phyloP scores from a whole-genome alignment of 2,329 filamentous ascomycete genomes.

The Pseudocercospora fijiensis region DNA sequence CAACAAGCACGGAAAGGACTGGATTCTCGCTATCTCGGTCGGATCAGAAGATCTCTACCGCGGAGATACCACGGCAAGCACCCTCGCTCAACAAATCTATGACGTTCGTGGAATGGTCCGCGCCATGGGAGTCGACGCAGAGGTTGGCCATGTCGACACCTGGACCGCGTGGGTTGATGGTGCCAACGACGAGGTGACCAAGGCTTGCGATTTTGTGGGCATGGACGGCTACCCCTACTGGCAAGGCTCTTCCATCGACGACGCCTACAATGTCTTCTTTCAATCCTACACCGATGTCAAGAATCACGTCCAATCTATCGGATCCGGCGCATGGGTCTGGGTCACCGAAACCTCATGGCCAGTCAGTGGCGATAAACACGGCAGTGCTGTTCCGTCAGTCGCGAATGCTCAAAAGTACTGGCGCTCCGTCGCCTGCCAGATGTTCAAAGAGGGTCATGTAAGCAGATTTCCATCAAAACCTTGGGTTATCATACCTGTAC shows the following conservation, averaged over 20 bases:
- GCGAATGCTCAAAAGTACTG: conserved; percentile 65
- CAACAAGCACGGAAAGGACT: conserved; percentile 55
- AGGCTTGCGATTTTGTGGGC: conserved; percentile 64
- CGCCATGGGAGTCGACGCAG: conserved; percentile 46
- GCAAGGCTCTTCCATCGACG: conserved; percentile 59
- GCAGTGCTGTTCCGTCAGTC: conserved; percentile 55
- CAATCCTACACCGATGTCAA: conserved; percentile 39
- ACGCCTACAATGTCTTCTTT: conserved; percentile 57
- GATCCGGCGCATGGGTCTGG: conserved; percentile 25
- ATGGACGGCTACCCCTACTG: conserved; percentile 68
- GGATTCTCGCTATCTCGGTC: conserved; percentile 64
- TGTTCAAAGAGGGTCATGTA: conserved; percentile 50
- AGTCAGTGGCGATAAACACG: conserved; percentile 53
- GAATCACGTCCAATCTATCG: conserved; percentile 45
- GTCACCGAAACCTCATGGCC: conserved; percentile 65
- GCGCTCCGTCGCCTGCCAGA: conserved; percentile 60
- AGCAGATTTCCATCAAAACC: background rate
- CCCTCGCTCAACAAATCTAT: conserved; percentile 49
- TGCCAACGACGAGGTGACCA: conserved; percentile 60
- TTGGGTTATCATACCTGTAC: background rate
- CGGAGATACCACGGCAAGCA: conserved; percentile 43
- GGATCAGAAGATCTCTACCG: conserved; percentile 69
- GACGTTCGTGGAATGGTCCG: conserved; percentile 56
- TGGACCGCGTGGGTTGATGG: conserved; percentile 50
- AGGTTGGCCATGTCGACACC: conserved; percentile 67